A percentile compares a stretch with the other conserved stretches of the same genome.
Conservation (phyloP, 768 basidiomycete species). For the Termitomyces sp. region DNA sequence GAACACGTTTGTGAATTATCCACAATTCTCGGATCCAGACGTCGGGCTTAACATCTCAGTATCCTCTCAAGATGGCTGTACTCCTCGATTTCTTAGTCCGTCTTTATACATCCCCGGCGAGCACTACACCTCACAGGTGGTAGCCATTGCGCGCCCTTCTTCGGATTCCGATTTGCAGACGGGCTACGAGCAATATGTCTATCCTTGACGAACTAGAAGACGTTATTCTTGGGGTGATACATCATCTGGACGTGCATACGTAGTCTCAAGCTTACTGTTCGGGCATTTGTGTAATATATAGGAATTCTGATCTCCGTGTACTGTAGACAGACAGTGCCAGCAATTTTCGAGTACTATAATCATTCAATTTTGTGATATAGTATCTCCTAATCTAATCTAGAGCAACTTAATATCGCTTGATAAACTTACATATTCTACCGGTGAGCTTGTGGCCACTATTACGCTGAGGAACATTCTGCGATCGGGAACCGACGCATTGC, state of each 20-base stretch:
- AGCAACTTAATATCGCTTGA: neutral
- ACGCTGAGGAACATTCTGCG: neutral
- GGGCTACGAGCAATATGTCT: conserved; percentile 6
- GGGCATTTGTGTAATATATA: conserved; percentile 1
- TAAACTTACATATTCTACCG: neutral
- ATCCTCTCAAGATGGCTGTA: conserved; percentile 7
- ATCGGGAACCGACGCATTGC: conserved; percentile 1
- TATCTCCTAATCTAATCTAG: conserved; percentile 5
- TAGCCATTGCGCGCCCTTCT: conserved; percentile 2
- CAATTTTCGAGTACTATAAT: conserved; percentile 1
- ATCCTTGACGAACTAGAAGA: neutral
- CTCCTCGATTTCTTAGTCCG: conserved; percentile 6
- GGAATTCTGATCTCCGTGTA: conserved; percentile 1
- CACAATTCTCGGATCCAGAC: conserved; percentile 3
- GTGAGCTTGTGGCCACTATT: conserved; percentile 3
- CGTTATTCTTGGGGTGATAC: neutral
- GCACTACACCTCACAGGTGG: conserved; percentile 1
- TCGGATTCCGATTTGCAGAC: conserved; percentile 7
- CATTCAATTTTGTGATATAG: neutral
- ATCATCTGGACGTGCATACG: conserved; percentile 1
- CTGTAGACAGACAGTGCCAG: neutral
- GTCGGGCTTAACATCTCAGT: neutral
- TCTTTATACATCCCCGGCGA: conserved; percentile 3
- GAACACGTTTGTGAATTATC: conserved; percentile 1
- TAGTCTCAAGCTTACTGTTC: neutral